These are phyloP conservation scores for Suillus sp. DNA, from an alignment of 768 basidiomycete genomes.

Conservation along the genomic window DNA sequence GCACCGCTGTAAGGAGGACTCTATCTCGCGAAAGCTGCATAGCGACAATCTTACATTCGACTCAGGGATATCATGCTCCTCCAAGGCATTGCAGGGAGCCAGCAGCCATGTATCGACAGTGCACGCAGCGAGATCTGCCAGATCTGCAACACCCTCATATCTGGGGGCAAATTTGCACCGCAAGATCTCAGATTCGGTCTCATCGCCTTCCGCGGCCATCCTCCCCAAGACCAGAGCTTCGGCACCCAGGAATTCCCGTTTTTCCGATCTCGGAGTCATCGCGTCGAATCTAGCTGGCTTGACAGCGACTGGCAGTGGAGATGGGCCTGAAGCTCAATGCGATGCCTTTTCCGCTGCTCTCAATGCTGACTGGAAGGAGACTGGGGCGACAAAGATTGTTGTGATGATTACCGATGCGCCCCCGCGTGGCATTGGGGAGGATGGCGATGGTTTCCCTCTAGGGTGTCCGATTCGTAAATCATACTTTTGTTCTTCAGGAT, in stretches of 20 bases:
- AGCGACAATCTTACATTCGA: not conserved
- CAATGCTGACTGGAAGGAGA: not conserved
- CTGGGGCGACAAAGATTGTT: not conserved
- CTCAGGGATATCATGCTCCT: not conserved
- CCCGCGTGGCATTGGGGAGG: not conserved
- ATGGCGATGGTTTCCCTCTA: not conserved
- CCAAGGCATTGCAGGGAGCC: not conserved
- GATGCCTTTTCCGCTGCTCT: not conserved
- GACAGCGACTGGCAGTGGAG: not conserved
- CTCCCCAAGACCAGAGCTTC: not conserved
- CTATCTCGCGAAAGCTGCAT: not conserved
- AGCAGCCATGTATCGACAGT: not conserved
- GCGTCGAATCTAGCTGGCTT: not conserved
- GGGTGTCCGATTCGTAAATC: not conserved
- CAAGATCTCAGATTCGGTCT: not conserved
- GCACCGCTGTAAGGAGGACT: not conserved
- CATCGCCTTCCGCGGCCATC: not conserved
- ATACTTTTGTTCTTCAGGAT: too few species aligned
- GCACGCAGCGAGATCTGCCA: not conserved
- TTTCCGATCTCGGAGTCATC: not conserved
- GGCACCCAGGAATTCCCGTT: not conserved
- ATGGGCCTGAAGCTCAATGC: not conserved
- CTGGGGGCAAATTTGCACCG: not conserved
- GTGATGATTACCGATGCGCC: not conserved
- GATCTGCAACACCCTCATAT: not conserved